Percentiles rank a stretch among this genome's conserved stretches.
Conservation (phyloP, 2,329 filamentous ascomycete genomes). For the Elsinoe perseae region DNA sequence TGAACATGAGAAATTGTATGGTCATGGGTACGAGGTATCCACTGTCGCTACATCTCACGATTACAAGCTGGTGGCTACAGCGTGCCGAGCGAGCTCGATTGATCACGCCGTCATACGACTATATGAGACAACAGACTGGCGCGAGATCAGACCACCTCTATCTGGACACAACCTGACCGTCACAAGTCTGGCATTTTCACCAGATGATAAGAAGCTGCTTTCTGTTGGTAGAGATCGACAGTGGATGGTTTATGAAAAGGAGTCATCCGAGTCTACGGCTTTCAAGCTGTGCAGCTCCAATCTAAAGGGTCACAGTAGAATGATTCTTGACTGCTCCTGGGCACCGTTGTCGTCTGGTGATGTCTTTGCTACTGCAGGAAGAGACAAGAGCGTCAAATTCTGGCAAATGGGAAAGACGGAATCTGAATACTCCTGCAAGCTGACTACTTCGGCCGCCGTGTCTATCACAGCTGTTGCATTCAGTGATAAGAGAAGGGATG, state of each 20-base stretch:
- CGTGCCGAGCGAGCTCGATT: conserved; percentile 83
- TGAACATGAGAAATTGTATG: conserved; percentile 92
- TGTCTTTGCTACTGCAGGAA: conserved; percentile 76
- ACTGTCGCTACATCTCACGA: conserved; percentile 72
- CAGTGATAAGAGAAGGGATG: background rate
- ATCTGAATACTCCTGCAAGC: conserved; percentile 19
- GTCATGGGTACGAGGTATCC: conserved; percentile 94
- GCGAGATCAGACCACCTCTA: conserved; percentile 74
- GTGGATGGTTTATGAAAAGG: conserved; percentile 71
- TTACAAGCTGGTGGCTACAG: conserved; percentile 71
- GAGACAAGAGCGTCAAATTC: conserved; percentile 72
- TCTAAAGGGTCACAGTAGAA: conserved; percentile 78
- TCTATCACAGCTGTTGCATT: conserved; percentile 32
- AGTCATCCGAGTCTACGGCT: conserved; percentile 28
- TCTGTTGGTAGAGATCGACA: conserved; percentile 88
- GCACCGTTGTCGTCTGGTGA: conserved; percentile 44
- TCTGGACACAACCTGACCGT: conserved; percentile 82
- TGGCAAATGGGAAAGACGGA: conserved; percentile 37
- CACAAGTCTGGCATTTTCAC: conserved; percentile 71
- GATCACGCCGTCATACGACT: conserved; percentile 92
- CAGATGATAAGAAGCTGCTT: conserved; percentile 64
- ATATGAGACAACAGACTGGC: conserved; percentile 81
- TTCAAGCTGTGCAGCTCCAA: conserved; percentile 60
- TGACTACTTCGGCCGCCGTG: conserved; percentile 23
- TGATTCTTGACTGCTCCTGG: conserved; percentile 89